Evolutionary conservation across 352 stramenopile species (phyloP).

Genomic region (Pythium monospermum): DNA sequence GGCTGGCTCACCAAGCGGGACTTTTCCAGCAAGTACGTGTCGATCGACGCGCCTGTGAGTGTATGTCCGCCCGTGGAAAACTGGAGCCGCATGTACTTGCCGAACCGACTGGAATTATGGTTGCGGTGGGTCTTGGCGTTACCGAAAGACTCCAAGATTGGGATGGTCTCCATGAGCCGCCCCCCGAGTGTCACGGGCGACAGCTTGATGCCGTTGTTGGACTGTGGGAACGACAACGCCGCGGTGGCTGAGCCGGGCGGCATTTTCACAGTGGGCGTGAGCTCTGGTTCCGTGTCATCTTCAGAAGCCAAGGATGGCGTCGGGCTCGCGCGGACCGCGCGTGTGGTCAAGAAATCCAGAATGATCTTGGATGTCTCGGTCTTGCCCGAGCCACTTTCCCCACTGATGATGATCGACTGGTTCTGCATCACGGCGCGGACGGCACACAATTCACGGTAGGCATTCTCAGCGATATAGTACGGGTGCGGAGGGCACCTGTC

Average conservation of each 20-base stretch:
- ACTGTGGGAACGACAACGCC: constrained; percentile 72
- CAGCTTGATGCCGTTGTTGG: constrained; percentile 39
- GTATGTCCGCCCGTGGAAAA: constrained; percentile 70
- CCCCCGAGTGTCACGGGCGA: constrained; percentile 67
- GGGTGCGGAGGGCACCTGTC: constrained; percentile 71
- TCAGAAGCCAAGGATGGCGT: constrained; percentile 50
- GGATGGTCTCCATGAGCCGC: constrained; percentile 85
- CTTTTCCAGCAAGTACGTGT: constrained; percentile 82
- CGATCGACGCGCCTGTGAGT: constrained; percentile 71
- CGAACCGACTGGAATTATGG: constrained; percentile 90
- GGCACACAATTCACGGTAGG: constrained; percentile 78
- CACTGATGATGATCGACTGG: constrained; percentile 94
- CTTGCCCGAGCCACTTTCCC: constrained; percentile 92
- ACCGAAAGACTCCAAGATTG: constrained; percentile 89
- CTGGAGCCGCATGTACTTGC: constrained; percentile 89
- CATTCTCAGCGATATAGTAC: constrained; percentile 80
- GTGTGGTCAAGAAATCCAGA: constrained; percentile 78
- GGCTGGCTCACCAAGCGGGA: constrained; percentile 75
- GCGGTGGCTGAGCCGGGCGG: constrained; percentile 42
- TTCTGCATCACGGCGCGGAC: constrained; percentile 84
- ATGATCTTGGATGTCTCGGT: constrained; percentile 95
- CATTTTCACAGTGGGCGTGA: constrained; percentile 31
- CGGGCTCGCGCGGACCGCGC: constrained; percentile 40
- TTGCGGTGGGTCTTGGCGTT: constrained; percentile 88
- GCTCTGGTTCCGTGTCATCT: constrained; percentile 53